Percentiles rank a stretch among this genome's conserved stretches.
Conservation (phyloP, 2,329 filamentous ascomycete genomes). For the Aureobasidium sp. region DNA sequence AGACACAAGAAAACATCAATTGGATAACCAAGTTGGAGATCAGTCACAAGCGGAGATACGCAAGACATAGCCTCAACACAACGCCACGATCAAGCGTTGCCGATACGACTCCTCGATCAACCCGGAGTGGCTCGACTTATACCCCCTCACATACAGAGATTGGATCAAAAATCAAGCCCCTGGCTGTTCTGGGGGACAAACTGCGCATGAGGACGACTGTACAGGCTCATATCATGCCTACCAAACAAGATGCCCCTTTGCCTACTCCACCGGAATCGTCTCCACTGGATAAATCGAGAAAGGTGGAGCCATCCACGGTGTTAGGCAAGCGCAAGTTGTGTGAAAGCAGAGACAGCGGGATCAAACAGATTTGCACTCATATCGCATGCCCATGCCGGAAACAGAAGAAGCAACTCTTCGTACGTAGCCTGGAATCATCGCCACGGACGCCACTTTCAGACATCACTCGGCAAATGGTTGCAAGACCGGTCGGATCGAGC, state of each 20-base stretch:
- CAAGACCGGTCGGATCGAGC: background rate
- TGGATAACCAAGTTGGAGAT: constrained; percentile 56
- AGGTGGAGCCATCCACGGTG: background rate
- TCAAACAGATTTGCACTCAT: background rate
- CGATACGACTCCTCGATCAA: background rate
- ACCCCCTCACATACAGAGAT: background rate
- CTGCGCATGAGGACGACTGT: background rate
- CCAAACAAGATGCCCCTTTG: background rate
- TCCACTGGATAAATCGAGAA: background rate
- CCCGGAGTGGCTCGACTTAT: background rate
- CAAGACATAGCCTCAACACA: constrained; percentile 20
- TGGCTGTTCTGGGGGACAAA: background rate
- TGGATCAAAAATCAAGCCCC: background rate
- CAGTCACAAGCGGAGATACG: constrained; percentile 23
- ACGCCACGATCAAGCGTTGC: constrained; percentile 17
- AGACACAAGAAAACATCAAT: constrained; percentile 51
- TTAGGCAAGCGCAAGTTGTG: background rate
- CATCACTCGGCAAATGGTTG: background rate
- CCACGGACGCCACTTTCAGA: constrained; percentile 4
- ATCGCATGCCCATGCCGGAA: background rate
- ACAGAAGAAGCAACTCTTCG: background rate
- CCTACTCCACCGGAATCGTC: constrained; percentile 11
- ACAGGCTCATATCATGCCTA: background rate
- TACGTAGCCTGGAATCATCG: background rate
- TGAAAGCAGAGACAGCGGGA: background rate